phyloP scores from a whole-genome alignment of 495 filamentous ascomycete species.

The Penicillium egyptiacum region DNA sequence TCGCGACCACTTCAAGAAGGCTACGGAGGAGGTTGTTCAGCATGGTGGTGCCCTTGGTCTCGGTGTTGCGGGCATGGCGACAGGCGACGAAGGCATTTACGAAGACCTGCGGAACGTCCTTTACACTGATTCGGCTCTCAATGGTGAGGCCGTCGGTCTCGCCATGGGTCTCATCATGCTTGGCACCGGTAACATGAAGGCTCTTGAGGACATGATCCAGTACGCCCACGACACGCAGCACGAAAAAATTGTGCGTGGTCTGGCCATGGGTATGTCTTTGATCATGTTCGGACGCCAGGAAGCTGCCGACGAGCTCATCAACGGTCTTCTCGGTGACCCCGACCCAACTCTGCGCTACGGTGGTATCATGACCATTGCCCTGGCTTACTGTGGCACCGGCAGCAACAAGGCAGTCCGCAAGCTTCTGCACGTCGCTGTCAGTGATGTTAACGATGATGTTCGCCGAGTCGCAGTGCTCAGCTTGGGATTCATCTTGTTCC shows the following conservation, averaged over 20 bases:
- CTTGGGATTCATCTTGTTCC: slow-evolving; percentile 97
- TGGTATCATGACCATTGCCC: slow-evolving; percentile 97
- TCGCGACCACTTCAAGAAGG: slow-evolving; percentile 78
- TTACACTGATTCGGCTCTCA: slow-evolving; percentile 89
- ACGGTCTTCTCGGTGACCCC: slow-evolving; percentile 87
- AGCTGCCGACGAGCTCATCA: slow-evolving; percentile 89
- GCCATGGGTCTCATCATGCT: slow-evolving; percentile 97
- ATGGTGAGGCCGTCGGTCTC: slow-evolving; percentile 93
- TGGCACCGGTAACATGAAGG: slow-evolving; percentile 88
- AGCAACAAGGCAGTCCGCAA: slow-evolving; percentile 99
- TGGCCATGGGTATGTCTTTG: slow-evolving; percentile 93
- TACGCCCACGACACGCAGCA: slow-evolving; percentile 98
- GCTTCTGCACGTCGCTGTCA: slow-evolving; percentile 95
- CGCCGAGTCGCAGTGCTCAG: slow-evolving; percentile 96
- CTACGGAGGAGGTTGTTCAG: slow-evolving; percentile 91
- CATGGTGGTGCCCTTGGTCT: slow-evolving; percentile 95
- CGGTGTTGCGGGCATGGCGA: slow-evolving; percentile 97
- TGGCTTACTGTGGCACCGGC: slow-evolving; percentile 95
- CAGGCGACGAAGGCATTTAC: slow-evolving; percentile 84
- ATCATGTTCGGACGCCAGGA: slow-evolving; percentile 98
- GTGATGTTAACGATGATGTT: slow-evolving; percentile 98
- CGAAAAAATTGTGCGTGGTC: slow-evolving; percentile 96
- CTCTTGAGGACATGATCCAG: slow-evolving; percentile 90
- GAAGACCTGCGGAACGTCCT: slow-evolving; percentile 85
- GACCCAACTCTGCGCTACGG: slow-evolving; percentile 94